phyloP scores from a whole-genome alignment of 345 rosid species.

The Bruguiera gymnorhiza region DNA sequence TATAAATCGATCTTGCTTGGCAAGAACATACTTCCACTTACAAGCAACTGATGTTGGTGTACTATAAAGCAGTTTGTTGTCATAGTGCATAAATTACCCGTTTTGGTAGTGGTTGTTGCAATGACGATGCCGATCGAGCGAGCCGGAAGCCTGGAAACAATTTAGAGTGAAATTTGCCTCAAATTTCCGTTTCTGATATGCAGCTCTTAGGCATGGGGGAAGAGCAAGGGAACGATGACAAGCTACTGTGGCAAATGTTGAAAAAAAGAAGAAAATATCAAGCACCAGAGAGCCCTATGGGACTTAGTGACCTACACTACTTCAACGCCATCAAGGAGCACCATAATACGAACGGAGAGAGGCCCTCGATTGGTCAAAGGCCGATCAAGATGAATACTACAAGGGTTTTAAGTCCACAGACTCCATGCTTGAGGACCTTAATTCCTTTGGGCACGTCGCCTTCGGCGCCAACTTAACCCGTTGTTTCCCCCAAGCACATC shows the following conservation, averaged over 20 bases:
- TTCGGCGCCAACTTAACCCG: constrained; percentile 29
- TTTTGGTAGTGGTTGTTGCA: not conserved
- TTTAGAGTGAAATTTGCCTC: not conserved
- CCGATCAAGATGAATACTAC: constrained; percentile 17
- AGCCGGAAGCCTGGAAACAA: not conserved
- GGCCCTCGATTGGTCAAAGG: constrained; percentile 11
- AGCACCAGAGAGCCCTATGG: constrained; percentile 45
- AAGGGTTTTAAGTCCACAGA: constrained; percentile 24
- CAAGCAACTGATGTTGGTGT: not conserved
- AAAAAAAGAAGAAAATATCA: constrained; percentile 41
- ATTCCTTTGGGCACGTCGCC: constrained; percentile 48
- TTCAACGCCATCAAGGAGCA: constrained; percentile 19
- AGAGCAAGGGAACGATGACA: constrained; percentile 35
- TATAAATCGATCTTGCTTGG: not conserved
- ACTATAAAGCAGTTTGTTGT: not conserved
- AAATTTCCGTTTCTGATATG: constrained; percentile 7
- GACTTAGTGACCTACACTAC: constrained; percentile 35
- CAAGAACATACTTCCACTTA: not conserved
- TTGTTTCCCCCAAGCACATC: constrained; percentile 8
- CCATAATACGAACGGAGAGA: constrained; percentile 6
- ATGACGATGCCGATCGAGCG: not conserved
- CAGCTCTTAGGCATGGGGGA: constrained; percentile 37
- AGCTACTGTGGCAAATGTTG: constrained; percentile 41
- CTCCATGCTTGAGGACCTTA: constrained; percentile 10
- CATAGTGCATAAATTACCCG: not conserved